A percentile compares a stretch with the other conserved stretches of the same genome.
phyloP scores from a whole-genome alignment of 2,329 filamentous ascomycete genomes.

The Berkeleyomyces rouxiae region DNA sequence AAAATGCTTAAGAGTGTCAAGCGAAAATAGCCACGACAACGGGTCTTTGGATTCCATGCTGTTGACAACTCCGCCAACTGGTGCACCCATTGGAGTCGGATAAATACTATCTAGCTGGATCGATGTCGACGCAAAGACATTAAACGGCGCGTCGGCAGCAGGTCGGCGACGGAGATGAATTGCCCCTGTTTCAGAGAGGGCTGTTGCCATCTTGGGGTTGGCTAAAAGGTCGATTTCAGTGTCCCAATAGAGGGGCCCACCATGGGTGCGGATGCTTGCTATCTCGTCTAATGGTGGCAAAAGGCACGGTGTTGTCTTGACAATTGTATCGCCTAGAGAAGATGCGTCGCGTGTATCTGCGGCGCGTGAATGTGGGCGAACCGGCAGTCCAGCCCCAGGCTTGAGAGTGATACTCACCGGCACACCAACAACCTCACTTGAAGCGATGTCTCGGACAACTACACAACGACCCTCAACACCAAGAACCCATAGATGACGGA shows the following conservation, averaged over 20 bases:
- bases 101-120: background rate
- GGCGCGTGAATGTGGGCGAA: background rate
- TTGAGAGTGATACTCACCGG: constrained; percentile 50
- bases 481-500: constrained; percentile 93
- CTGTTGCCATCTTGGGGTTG: constrained; percentile 42
- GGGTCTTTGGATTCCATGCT: constrained; percentile 23
- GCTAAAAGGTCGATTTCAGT: constrained; percentile 57
- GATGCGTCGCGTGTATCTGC: constrained; percentile 17
- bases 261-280: constrained; percentile 39
- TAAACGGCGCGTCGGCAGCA: constrained; percentile 50
- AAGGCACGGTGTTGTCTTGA: constrained; percentile 40
- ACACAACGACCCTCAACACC: constrained; percentile 81
- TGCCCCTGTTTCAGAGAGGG: constrained; percentile 51
- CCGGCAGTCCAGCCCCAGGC: constrained; percentile 17
- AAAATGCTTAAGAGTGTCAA: constrained; percentile 36
- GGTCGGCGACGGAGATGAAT: constrained; percentile 58
- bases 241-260: constrained; percentile 59
- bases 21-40: constrained; percentile 59
- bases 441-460: constrained; percentile 73
- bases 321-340: constrained; percentile 2
- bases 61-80: background rate
- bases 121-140: background rate
- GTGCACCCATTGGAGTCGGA: background rate
- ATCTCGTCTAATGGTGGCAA: constrained; percentile 50
- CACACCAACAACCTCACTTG: constrained; percentile 59